Percentiles rank a stretch among this genome's conserved stretches.
phyloP scores from a whole-genome alignment of 192 early-diverging fungal genomes.

The Rhizophagus clarus region DNA sequence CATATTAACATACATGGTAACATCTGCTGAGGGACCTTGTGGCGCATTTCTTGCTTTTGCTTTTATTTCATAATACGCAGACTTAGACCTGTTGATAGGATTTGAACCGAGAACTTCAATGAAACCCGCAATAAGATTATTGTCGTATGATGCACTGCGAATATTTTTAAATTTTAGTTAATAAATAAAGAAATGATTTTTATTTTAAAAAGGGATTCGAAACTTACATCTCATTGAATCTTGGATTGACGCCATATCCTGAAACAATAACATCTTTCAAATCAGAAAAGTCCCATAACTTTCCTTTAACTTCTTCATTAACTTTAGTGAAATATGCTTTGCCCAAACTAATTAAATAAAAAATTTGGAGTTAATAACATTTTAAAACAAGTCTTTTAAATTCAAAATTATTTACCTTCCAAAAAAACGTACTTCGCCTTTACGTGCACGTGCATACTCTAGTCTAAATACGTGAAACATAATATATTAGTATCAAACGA shows the following conservation, averaged over 20 bases:
- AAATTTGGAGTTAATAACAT: not conserved
- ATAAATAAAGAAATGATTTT: not conserved
- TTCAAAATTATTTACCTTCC: conserved; percentile 34
- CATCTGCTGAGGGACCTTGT: conserved; percentile 27
- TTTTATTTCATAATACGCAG: conserved; percentile 42
- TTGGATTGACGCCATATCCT: conserved; percentile 32
- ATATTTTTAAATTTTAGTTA: not conserved
- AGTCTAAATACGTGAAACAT: conserved; percentile 22
- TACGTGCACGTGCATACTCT: conserved; percentile 34
- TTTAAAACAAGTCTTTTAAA: not conserved
- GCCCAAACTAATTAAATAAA: conserved; percentile 37
- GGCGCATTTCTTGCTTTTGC: conserved; percentile 43
- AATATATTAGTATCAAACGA: not conserved
- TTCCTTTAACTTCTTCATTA: conserved; percentile 12
- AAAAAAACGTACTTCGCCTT: conserved; percentile 38
- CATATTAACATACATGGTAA: conserved; percentile 40
- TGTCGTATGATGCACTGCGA: not conserved
- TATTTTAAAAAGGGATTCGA: not conserved
- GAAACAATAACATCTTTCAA: conserved; percentile 41
- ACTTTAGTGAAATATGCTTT: conserved; percentile 45
- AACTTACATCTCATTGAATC: conserved; percentile 42
- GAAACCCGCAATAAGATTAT: not conserved
- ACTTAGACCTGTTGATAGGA: not conserved
- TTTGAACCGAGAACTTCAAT: not conserved
- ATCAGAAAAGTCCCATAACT: conserved; percentile 42